Evolutionary conservation across 2,329 filamentous ascomycete species (phyloP).

Genomic region (Thyridium curvatum): DNA sequence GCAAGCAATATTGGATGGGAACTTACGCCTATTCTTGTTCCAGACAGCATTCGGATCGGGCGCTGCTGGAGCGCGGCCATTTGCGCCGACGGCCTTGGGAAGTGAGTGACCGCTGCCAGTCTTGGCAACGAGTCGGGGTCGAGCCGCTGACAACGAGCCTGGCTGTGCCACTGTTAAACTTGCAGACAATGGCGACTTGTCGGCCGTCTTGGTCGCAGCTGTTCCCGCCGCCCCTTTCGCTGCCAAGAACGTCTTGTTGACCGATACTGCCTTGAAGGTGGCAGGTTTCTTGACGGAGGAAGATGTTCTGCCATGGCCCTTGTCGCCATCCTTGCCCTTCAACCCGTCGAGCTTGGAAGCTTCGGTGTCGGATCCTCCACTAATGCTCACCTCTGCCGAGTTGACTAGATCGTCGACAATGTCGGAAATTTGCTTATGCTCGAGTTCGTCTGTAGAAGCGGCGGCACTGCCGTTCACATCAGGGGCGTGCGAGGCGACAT

Average conservation of each 20-base stretch:
- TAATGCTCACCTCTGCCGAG: constrained; percentile 62
- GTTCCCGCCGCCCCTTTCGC: constrained; percentile 51
- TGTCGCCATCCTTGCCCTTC: constrained; percentile 49
- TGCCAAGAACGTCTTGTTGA: constrained; percentile 78
- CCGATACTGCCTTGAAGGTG: constrained; percentile 78
- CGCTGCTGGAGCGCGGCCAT: constrained; percentile 52
- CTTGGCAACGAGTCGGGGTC: constrained; percentile 72
- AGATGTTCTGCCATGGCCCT: constrained; percentile 50
- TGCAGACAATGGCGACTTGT: constrained; percentile 42
- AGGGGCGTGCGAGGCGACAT: constrained; percentile 39
- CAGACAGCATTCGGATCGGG: constrained; percentile 73
- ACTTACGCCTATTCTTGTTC: constrained; percentile 82
- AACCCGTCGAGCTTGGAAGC: constrained; percentile 53
- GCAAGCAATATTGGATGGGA: background rate
- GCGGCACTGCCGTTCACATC: constrained; percentile 40
- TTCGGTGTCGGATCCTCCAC: constrained; percentile 73
- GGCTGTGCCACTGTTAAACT: constrained; percentile 32
- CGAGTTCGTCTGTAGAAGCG: constrained; percentile 41
- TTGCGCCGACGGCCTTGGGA: constrained; percentile 35
- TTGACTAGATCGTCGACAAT: constrained; percentile 52
- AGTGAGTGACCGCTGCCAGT: constrained; percentile 53
- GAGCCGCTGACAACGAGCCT: constrained; percentile 43
- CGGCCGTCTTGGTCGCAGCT: constrained; percentile 38
- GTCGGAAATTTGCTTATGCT: constrained; percentile 50
- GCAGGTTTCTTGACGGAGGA: constrained; percentile 66